Percentiles rank a stretch among this genome's conserved stretches.
phyloP scores from a whole-genome alignment of 1,284 basidiomycete species.

The Trichosporon faecale region DNA sequence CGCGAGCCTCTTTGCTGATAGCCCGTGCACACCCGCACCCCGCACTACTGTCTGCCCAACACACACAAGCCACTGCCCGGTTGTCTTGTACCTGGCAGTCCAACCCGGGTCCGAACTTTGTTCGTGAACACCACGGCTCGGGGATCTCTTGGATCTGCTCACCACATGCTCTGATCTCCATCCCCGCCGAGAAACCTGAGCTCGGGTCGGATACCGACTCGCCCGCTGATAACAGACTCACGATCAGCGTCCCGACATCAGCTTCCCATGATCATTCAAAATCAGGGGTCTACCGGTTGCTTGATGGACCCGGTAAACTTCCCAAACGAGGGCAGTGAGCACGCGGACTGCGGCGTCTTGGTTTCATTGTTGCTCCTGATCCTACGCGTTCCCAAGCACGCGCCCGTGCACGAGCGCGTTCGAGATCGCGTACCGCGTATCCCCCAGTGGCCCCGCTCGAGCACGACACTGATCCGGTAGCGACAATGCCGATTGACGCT shows the following conservation, averaged over 20 bases:
- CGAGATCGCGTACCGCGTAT: background rate
- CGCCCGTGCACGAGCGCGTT: background rate
- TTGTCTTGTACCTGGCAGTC: background rate
- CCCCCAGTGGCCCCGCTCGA: background rate
- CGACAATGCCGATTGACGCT: background rate
- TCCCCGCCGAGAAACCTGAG: background rate
- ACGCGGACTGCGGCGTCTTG: background rate
- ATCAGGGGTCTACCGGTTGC: background rate
- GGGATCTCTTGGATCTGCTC: background rate
- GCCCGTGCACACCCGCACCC: background rate
- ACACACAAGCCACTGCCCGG: background rate
- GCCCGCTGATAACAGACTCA: background rate
- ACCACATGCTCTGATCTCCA: background rate
- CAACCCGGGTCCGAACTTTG: background rate
- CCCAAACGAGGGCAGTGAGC: background rate
- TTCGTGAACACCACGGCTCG: background rate
- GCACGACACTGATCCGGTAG: background rate
- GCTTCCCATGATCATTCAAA: background rate
- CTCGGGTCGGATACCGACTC: background rate
- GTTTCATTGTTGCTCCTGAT: background rate
- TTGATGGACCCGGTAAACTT: background rate
- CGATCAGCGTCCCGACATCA: background rate
- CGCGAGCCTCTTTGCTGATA: background rate
- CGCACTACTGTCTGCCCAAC: background rate
- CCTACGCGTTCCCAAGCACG: background rate